Evolutionary conservation across 768 basidiomycete genomes (phyloP).

Genomic region (Scleroderma bovista): DNA sequence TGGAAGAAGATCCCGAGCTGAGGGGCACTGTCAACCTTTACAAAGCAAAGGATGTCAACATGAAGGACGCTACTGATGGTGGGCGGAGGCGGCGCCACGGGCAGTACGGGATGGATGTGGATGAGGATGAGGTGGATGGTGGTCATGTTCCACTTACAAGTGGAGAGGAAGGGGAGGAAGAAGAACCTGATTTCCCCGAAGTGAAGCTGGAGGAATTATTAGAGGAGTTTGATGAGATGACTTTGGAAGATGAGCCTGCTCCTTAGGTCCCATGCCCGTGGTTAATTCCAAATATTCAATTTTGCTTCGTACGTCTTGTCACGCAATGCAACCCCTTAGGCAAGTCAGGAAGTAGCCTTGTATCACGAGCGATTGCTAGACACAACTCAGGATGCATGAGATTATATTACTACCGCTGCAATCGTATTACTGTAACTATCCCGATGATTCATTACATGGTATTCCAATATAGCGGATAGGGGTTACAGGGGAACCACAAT

Average conservation of each 20-base stretch:
- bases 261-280: no score
- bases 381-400: no score
- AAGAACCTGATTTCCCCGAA: constrained; percentile 86
- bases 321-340: no score
- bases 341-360: no score
- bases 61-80: constrained; percentile 34
- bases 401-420: no score
- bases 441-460: no score
- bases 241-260: constrained; percentile 43
- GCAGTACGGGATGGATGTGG: constrained; percentile 59
- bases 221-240: constrained; percentile 91
- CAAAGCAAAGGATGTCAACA: constrained; percentile 55
- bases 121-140: constrained; percentile 38
- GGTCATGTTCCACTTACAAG: constrained; percentile 19
- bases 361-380: no score
- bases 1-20: constrained; percentile 94
- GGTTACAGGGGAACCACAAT: neutral
- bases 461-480: no score
- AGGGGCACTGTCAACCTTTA: constrained; percentile 84
- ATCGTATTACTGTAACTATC: no score
- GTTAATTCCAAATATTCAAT: no score
- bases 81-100: constrained; percentile 19
- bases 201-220: constrained; percentile 79
- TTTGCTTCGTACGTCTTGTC: no score
- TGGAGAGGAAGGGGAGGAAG: constrained; percentile 51